These are phyloP conservation scores for Lichtheimia hyalospora DNA, from an alignment of 371 early-diverging fungal genomes.

Conservation along the genomic window DNA sequence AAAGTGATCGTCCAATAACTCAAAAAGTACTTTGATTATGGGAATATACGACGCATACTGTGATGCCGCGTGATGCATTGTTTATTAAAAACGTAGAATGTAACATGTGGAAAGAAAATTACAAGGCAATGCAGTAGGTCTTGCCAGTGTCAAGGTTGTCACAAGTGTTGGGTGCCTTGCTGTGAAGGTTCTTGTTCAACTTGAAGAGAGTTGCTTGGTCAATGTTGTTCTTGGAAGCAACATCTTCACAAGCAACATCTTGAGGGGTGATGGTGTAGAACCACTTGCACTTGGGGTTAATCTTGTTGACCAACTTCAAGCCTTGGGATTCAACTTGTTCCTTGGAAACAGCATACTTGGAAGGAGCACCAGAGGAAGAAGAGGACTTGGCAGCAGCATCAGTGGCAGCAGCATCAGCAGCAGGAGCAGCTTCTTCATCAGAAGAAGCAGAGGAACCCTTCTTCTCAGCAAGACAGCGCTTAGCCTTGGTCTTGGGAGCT, in stretches of 20 bases:
- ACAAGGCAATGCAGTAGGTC: conserved; percentile 26
- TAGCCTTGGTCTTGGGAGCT: conserved; percentile 11
- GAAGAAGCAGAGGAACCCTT: conserved; percentile 3
- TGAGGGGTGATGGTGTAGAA: conserved; percentile 19
- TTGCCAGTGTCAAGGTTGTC: conserved; percentile 32
- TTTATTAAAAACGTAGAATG: too few relatives aligned
- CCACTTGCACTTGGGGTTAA: conserved; percentile 17
- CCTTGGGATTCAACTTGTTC: conserved; percentile 1
- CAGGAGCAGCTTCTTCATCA: neutral
- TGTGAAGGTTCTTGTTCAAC: conserved; percentile 24
- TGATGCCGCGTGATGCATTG: too few relatives aligned
- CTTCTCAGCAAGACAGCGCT: conserved; percentile 12
- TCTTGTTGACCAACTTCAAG: conserved; percentile 15
- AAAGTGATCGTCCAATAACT: too few relatives aligned
- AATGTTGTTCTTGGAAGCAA: conserved; percentile 20
- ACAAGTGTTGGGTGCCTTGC: conserved; percentile 19
- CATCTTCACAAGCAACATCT: conserved; percentile 12
- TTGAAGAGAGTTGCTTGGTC: conserved; percentile 10
- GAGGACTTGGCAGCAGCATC: neutral
- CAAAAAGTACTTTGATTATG: too few relatives aligned
- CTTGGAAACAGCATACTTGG: conserved; percentile 3
- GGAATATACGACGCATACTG: too few relatives aligned
- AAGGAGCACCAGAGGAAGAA: conserved; percentile 1
- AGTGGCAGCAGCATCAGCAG: neutral
- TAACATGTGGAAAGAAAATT: neutral